phyloP scores from a whole-genome alignment of 768 basidiomycete genomes.

The Termitomyces sp. region DNA sequence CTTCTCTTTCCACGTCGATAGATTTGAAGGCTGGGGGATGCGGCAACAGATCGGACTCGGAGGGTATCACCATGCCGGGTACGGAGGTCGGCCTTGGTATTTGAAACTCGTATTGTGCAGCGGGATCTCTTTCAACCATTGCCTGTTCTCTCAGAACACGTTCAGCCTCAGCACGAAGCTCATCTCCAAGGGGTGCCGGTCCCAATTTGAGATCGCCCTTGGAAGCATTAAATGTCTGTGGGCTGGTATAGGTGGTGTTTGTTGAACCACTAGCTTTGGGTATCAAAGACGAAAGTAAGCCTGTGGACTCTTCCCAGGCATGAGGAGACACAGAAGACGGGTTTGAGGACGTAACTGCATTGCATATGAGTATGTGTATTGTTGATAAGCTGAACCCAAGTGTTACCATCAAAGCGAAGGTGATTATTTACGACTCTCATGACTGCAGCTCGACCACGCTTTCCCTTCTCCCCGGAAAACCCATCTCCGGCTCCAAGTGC shows the following conservation, averaged over 20 bases:
- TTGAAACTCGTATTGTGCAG: conserved; percentile 59
- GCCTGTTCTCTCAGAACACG: conserved; percentile 78
- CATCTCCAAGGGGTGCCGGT: conserved; percentile 70
- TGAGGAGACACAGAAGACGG: conserved; percentile 55
- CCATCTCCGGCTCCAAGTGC: conserved; percentile 75
- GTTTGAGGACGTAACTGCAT: conserved; percentile 63
- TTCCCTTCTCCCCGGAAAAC: conserved; percentile 75
- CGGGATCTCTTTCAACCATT: conserved; percentile 64
- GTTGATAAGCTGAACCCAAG: conserved; percentile 2
- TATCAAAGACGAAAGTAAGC: conserved; percentile 72
- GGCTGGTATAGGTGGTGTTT: conserved; percentile 43
- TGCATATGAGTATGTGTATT: conserved; percentile 15
- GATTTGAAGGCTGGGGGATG: conserved; percentile 79
- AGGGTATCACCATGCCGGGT: conserved; percentile 57
- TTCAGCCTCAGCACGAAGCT: conserved; percentile 75
- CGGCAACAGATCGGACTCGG: conserved; percentile 70
- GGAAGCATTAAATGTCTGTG: conserved; percentile 69
- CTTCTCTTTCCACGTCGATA: conserved; percentile 86
- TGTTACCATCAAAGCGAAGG: conserved; percentile 80
- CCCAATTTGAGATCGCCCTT: conserved; percentile 84
- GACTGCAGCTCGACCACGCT: conserved; percentile 81
- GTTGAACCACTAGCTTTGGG: conserved; percentile 52
- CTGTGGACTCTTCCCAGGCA: conserved; percentile 84
- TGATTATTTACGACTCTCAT: conserved; percentile 95
- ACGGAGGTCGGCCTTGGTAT: conserved; percentile 41